Evolutionary conservation across 2,329 filamentous ascomycete species (phyloP).

Genomic region (Exophiala sp.): DNA sequence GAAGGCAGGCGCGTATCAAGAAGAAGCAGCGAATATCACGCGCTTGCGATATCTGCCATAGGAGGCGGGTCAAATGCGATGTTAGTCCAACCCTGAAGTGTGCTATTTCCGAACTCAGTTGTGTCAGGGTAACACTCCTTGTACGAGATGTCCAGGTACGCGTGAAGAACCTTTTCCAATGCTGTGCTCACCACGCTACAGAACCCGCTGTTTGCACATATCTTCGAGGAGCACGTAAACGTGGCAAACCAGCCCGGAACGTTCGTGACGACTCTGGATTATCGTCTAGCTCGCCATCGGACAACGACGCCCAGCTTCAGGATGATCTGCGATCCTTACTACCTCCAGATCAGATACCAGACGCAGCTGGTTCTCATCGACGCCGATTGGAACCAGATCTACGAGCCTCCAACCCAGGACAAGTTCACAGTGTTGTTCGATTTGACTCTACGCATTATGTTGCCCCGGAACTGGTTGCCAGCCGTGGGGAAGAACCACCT

Average conservation of each 20-base stretch:
- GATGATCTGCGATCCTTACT: not conserved
- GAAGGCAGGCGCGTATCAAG: not conserved
- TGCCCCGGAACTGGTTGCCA: not conserved
- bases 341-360: not conserved
- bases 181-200: not conserved
- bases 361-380: not conserved
- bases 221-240: not conserved
- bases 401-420: not conserved
- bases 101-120: not conserved
- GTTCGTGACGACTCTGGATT: not conserved
- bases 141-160: not conserved
- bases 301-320: not conserved
- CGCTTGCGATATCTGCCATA: not conserved
- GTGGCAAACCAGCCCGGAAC: not conserved
- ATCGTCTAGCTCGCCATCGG: not conserved
- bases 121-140: not conserved
- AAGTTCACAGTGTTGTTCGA: not conserved
- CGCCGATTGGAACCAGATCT: not conserved
- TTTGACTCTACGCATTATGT: not conserved
- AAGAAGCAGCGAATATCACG: not conserved
- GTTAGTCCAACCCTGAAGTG: not conserved
- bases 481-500: not conserved
- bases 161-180: not conserved
- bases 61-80: not conserved
- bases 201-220: not conserved